These are phyloP conservation scores for Termitomyces sp. DNA, from an alignment of 768 basidiomycete genomes.

Conservation along the genomic window DNA sequence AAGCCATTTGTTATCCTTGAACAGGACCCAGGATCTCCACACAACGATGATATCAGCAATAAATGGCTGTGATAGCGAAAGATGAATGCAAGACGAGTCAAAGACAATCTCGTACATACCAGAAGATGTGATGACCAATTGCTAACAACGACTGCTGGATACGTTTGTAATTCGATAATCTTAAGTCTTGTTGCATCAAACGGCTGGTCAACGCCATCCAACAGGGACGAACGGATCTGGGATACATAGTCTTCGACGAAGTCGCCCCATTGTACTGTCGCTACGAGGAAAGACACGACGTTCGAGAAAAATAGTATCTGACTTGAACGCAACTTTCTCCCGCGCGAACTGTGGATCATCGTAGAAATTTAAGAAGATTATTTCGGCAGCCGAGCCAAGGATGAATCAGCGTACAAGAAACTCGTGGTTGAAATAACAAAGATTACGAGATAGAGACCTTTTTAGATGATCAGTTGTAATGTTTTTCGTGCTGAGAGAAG, in stretches of 20 bases:
- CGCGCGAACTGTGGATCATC: background rate
- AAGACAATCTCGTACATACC: background rate
- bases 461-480: background rate
- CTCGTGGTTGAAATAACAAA: background rate
- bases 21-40: conserved; percentile 11
- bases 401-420: background rate
- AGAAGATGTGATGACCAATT: conserved; percentile 4
- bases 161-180: background rate
- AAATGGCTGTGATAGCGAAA: background rate
- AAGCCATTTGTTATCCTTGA: conserved; percentile 2
- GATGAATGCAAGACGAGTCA: background rate
- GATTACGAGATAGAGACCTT: background rate
- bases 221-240: background rate
- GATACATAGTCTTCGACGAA: conserved; percentile 3
- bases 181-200: background rate
- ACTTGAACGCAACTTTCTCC: background rate
- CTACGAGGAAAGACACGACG: background rate
- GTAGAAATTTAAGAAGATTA: background rate
- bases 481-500: background rate
- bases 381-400: background rate
- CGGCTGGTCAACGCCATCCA: background rate
- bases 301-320: background rate
- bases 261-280: background rate
- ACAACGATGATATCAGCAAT: conserved; percentile 7
- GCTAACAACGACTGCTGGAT: background rate